Evolutionary conservation across 139 green algal genomes (phyloP).

Genomic region (Spirogloea muscicola): DNA sequence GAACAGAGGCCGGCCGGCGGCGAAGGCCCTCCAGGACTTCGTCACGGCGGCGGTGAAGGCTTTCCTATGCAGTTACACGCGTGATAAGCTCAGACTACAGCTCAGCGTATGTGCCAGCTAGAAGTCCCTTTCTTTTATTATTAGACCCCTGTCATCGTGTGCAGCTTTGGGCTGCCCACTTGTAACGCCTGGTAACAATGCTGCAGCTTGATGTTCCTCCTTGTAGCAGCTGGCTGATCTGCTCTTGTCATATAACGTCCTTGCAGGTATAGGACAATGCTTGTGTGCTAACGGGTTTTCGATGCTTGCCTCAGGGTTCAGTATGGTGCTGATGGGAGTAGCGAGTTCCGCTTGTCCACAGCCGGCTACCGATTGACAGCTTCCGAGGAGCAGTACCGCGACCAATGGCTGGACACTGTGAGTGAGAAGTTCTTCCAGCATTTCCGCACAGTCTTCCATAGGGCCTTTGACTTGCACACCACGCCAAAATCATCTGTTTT

Average conservation of each 20-base stretch:
- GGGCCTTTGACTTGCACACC: no score
- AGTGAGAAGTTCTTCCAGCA: no score
- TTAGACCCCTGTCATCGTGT: no score
- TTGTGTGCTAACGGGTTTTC: not conserved
- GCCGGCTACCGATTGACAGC: constrained; percentile 38
- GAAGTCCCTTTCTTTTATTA: no score
- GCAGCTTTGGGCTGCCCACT: no score
- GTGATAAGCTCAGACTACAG: constrained; percentile 29
- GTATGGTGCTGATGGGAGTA: not conserved
- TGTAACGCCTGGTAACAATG: no score
- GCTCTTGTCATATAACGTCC: not conserved
- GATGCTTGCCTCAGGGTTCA: not conserved
- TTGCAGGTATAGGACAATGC: not conserved
- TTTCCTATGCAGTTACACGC: constrained; percentile 20
- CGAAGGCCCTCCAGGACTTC: constrained; percentile 26
- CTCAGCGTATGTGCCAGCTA: no score
- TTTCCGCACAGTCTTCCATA: no score
- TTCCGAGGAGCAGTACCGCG: constrained; percentile 34
- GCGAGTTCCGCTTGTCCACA: constrained; percentile 9
- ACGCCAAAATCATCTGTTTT: no score
- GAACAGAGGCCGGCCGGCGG: constrained; percentile 35
- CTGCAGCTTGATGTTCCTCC: no score
- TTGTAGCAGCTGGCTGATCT: no score
- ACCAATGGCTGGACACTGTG: constrained; percentile 40
- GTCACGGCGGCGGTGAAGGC: constrained; percentile 15